A percentile compares a stretch with the other conserved stretches of the same genome.
Evolutionary conservation across 257 asterid genomes (phyloP).

Genomic region (Jacaranda copaia): DNA sequence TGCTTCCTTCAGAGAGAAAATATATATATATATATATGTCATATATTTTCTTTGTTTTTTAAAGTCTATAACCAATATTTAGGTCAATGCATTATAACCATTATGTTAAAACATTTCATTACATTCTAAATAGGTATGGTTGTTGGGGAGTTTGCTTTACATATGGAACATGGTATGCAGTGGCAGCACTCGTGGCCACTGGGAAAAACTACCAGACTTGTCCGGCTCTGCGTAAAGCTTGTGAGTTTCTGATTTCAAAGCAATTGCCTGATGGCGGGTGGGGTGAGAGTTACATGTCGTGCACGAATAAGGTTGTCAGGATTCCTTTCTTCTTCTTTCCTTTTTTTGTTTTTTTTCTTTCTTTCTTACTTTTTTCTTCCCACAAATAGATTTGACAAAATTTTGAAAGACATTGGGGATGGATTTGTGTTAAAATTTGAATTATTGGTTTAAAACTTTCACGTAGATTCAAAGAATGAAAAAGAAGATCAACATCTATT

Average conservation of each 20-base stretch:
- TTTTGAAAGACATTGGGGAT: background rate
- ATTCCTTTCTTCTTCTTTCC: background rate
- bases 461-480: background rate
- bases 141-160: slow-evolving; percentile 67
- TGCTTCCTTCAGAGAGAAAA: background rate
- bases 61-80: background rate
- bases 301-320: slow-evolving; percentile 47
- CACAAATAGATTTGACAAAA: no score
- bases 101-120: background rate
- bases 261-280: slow-evolving; percentile 58
- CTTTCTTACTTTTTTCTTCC: no score
- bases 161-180: slow-evolving; percentile 55
- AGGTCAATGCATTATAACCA: background rate
- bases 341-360: background rate
- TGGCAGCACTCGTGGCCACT: slow-evolving; percentile 42
- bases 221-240: slow-evolving; percentile 40
- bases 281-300: slow-evolving; percentile 62
- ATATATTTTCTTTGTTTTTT: no score
- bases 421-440: background rate
- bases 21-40: no score
- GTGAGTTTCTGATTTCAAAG: slow-evolving; percentile 47
- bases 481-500: background rate
- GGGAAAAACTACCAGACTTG: slow-evolving; percentile 44
- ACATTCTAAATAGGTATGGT: slow-evolving; percentile 40
- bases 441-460: background rate